These are phyloP conservation scores for Didymella glomerata DNA, from an alignment of 2,329 filamentous ascomycete genomes.

Conservation along the genomic window DNA sequence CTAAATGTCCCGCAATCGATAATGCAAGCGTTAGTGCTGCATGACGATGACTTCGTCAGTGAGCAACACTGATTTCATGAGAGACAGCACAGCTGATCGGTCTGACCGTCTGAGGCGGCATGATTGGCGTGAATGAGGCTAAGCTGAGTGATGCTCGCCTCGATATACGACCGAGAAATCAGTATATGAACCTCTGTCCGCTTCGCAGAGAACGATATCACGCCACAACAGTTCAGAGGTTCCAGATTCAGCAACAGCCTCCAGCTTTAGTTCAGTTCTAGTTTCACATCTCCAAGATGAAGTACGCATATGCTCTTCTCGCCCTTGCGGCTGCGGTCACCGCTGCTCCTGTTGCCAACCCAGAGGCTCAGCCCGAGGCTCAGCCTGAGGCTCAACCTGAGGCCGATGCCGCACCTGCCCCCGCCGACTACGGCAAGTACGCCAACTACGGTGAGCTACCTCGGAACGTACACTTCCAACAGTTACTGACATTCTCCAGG, in stretches of 20 bases:
- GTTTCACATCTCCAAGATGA: conserved; percentile 25
- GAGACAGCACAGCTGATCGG: conserved; percentile 4
- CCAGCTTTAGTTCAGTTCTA: not conserved
- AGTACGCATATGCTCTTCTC: conserved; percentile 31
- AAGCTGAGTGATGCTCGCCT: conserved; percentile 10
- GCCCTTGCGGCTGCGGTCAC: conserved; percentile 32
- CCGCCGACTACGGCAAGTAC: conserved; percentile 25
- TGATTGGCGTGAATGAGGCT: conserved; percentile 2
- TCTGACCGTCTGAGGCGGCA: not conserved
- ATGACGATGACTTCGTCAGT: conserved; percentile 7
- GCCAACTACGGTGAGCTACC: conserved; percentile 22
- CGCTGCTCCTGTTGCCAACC: conserved; percentile 31
- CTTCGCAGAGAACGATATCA: conserved; percentile 3
- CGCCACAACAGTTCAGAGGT: conserved; percentile 13
- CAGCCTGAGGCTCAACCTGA: conserved; percentile 28
- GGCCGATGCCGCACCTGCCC: conserved; percentile 2
- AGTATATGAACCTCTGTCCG: conserved; percentile 16
- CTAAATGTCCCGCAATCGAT: conserved; percentile 16
- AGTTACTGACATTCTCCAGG: not conserved
- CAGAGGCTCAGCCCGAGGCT: conserved; percentile 14
- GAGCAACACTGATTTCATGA: not conserved
- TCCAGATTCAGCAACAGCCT: not conserved
- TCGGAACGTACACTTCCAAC: too few relatives aligned
- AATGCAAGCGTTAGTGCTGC: conserved; percentile 10
- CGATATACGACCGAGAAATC: not conserved